phyloP scores from a whole-genome alignment of 2,329 filamentous ascomycete species.

The Periglandula ipomoeae region DNA sequence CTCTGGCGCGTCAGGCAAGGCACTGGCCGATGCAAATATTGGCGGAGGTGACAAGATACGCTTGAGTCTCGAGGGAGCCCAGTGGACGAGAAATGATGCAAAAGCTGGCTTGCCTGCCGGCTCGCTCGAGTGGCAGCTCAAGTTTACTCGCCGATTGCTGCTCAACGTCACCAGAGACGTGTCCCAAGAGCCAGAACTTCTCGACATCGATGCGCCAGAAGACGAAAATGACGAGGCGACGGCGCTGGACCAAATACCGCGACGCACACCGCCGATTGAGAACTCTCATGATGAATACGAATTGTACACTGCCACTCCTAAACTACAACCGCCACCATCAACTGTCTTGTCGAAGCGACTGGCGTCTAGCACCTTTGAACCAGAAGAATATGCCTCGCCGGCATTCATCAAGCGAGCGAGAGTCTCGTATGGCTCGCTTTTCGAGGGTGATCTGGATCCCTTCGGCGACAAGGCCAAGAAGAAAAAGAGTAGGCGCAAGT shows the following conservation, averaged over 20 bases:
- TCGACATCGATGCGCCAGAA: conserved; percentile 40
- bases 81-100: conserved; percentile 49
- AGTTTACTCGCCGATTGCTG: conserved; percentile 40
- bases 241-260: not conserved
- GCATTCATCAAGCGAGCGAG: conserved; percentile 68
- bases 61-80: conserved; percentile 58
- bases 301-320: conserved; percentile 4
- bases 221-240: conserved; percentile 11
- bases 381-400: conserved; percentile 61
- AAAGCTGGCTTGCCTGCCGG: conserved; percentile 39
- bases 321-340: conserved; percentile 4
- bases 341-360: conserved; percentile 23
- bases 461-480: conserved; percentile 53
- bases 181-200: conserved; percentile 33
- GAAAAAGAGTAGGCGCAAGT: conserved; percentile 47
- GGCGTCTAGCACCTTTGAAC: conserved; percentile 25
- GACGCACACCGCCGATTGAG: not conserved
- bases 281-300: not conserved
- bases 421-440: conserved; percentile 58
- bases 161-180: conserved; percentile 35
- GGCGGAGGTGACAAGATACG: conserved; percentile 71
- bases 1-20: conserved; percentile 58
- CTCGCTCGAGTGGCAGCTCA: conserved; percentile 49
- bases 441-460: conserved; percentile 55
- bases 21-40: conserved; percentile 56